phyloP scores from a whole-genome alignment of 192 early-diverging fungal genomes.

The Coemansia sp. region DNA sequence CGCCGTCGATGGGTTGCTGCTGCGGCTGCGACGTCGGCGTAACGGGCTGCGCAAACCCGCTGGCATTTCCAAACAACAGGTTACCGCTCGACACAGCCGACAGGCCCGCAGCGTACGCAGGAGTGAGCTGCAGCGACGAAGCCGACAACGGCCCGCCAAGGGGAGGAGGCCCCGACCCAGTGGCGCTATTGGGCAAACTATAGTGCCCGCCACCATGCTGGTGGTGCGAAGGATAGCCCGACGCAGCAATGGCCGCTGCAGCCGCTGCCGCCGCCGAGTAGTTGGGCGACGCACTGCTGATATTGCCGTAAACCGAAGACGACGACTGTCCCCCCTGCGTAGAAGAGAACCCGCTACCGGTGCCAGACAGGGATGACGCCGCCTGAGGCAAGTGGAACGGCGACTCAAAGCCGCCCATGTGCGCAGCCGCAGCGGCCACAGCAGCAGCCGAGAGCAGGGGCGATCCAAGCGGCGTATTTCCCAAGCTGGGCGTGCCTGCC shows the following conservation, averaged over 20 bases:
- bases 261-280: conserved; percentile 6
- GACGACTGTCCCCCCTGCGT: not conserved
- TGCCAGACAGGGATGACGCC: conserved; percentile 1
- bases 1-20: not conserved
- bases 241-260: conserved; percentile 8
- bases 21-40: conserved; percentile 4
- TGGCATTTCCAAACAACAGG: not conserved
- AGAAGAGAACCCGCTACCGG: not conserved
- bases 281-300: not conserved
- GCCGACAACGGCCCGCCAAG: not conserved
- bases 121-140: not conserved
- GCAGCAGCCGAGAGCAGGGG: conserved; percentile 38
- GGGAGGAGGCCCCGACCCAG: not conserved
- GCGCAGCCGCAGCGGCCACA: conserved; percentile 7
- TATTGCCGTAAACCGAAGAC: not conserved
- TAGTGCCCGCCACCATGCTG: not conserved
- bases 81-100: conserved; percentile 10
- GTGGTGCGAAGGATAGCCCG: not conserved
- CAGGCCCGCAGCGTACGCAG: conserved; percentile 1
- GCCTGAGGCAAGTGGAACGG: conserved; percentile 47
- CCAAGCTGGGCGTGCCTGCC: conserved; percentile 46
- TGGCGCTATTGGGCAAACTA: not conserved
- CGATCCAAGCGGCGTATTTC: conserved; percentile 48
- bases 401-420: conserved; percentile 43
- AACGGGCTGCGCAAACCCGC: not conserved